Evolutionary conservation across 2,329 filamentous ascomycete genomes (phyloP).

Genomic region (Phoma sp.): DNA sequence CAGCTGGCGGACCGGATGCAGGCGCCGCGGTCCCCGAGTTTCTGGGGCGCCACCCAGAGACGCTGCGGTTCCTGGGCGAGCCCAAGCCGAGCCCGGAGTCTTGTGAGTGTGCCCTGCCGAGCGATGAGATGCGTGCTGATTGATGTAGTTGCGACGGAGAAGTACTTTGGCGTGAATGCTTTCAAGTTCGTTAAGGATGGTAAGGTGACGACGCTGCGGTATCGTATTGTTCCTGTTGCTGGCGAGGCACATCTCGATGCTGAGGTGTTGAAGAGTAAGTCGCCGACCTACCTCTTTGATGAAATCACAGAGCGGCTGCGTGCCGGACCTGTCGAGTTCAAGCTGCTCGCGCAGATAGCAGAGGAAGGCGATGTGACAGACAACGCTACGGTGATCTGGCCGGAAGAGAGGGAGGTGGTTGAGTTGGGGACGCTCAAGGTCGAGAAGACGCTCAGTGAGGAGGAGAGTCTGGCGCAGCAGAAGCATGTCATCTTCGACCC

Average conservation of each 20-base stretch:
- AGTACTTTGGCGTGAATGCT: slow-evolving; percentile 60
- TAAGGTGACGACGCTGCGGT: slow-evolving; percentile 57
- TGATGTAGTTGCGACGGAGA: slow-evolving; percentile 52
- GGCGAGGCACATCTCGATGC: slow-evolving; percentile 52
- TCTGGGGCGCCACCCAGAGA: slow-evolving; percentile 56
- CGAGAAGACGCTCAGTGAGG: slow-evolving; percentile 50
- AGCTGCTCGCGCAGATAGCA: slow-evolving; percentile 60
- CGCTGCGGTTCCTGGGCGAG: slow-evolving; percentile 57
- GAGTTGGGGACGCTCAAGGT: slow-evolving; percentile 60
- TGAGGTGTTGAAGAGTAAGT: slow-evolving; percentile 49
- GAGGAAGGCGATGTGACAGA: slow-evolving; percentile 57
- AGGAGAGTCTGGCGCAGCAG: slow-evolving; percentile 54
- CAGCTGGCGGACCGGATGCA: slow-evolving; percentile 44
- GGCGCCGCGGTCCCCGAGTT: slow-evolving; percentile 50
- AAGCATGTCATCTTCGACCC: slow-evolving; percentile 66
- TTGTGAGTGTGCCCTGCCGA: slow-evolving; percentile 27
- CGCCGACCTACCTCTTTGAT: slow-evolving; percentile 58
- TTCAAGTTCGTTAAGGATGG: slow-evolving; percentile 56
- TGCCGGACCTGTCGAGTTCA: slow-evolving; percentile 53
- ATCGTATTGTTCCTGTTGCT: slow-evolving; percentile 57
- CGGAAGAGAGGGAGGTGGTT: slow-evolving; percentile 58
- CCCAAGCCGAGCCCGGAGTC: slow-evolving; percentile 60
- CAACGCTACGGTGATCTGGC: slow-evolving; percentile 62
- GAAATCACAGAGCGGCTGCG: slow-evolving; percentile 54
- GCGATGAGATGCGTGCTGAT: neutral